Base-by-base conservation (phyloP, 2,329 filamentous ascomycete genomes). In the Aspergillus awamori region DNA sequence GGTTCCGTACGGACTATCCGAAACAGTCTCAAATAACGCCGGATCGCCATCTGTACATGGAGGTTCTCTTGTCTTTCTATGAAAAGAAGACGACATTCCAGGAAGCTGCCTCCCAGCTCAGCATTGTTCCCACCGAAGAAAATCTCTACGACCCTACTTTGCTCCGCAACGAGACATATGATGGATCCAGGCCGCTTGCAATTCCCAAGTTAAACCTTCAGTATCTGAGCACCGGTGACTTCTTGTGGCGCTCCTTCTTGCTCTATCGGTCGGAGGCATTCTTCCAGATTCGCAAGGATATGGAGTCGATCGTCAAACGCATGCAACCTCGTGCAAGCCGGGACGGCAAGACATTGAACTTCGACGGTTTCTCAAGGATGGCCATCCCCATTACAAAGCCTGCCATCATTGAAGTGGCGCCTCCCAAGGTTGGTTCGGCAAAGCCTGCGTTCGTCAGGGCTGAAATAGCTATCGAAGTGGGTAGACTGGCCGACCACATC, bases 191-290 rank as follows among this genome's bases (percentile, higher is more conserved):
- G 52, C 93, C 95, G 5, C 82, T 99, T 60, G 92, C 95, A 2
- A 87, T 99, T 47, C 95, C 95, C 2, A 99, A 99, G 74, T 79
- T 98, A 49, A 99, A 97, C 69, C 81, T 99, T 28, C 95, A 99
- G 72, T 99, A 99, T 76, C 83, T 99, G 13, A 96, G 93, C 2
- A 87, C 97, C 54, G 93, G 93, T 2, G 95, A 99, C 76, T 99
- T 99, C 69, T 80, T 99, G n/a, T 99, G 93, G 93, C 87, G 96
- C 64, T 93, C 94, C 0, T 89, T 98, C 70, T 84, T 96, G 13
- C 81, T 99, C 8, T 95, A 97, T 74, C 88, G 94, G 43, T 91
- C 89, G 61, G 95, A 99, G 76, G 86, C 94, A 0, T 97, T 98
- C 74, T 98, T 96, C 74, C 91, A 92, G 62, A 94, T 99, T 62